These are phyloP conservation scores for Phytophthora palmivora DNA, from an alignment of 352 stramenopile species.

Conservation along the genomic window DNA sequence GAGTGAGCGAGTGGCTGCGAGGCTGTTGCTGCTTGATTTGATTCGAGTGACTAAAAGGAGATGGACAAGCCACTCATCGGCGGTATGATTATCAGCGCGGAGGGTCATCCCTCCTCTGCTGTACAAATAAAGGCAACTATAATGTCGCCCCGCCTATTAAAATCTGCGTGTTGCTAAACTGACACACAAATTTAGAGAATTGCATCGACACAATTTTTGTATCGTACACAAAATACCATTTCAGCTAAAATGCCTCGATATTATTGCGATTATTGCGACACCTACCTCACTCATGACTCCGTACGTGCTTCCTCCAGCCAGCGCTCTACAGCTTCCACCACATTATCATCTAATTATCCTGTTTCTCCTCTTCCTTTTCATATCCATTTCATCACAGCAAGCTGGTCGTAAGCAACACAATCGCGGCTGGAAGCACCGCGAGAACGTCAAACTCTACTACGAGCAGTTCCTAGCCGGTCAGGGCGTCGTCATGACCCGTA, in stretches of 20 bases:
- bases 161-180: constrained; percentile 22
- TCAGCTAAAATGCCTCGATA: constrained; percentile 86
- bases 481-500: constrained; percentile 82
- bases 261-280: constrained; percentile 96
- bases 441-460: constrained; percentile 96
- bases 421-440: constrained; percentile 94
- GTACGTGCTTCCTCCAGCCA: constrained; percentile 38
- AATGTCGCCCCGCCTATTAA: constrained; percentile 15
- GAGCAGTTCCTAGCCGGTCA: constrained; percentile 87
- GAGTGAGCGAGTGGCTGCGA: constrained; percentile 20
- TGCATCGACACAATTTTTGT: not conserved
- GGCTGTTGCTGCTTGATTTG: constrained; percentile 19
- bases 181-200: too few relatives aligned
- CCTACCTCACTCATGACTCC: constrained; percentile 95
- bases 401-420: constrained; percentile 94
- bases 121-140: not conserved
- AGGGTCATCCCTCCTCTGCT: constrained; percentile 6
- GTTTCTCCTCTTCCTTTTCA: constrained; percentile 14
- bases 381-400: constrained; percentile 57
- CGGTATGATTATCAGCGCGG: constrained; percentile 3
- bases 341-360: constrained; percentile 3
- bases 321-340: not conserved
- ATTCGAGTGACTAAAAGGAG: constrained; percentile 12
- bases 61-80: constrained; percentile 24
- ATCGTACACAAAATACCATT: not conserved